Percentiles rank a stretch among this genome's conserved stretches.
Conservation (phyloP, 2,329 filamentous ascomycete species). For the Xylariaceae sp. region DNA sequence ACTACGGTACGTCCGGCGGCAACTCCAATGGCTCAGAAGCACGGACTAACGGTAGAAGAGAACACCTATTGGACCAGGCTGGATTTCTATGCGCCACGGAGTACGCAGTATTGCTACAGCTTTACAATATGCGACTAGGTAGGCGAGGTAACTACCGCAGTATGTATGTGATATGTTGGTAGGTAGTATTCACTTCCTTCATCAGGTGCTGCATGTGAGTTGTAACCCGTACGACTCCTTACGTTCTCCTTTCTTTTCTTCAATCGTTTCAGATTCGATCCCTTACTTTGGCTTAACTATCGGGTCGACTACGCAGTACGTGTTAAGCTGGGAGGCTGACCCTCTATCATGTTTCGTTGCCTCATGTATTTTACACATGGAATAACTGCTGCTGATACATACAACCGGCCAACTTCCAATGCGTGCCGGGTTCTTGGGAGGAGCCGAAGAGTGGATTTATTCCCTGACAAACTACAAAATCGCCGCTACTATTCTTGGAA, state of each 20-base stretch:
- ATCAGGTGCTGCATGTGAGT: background rate
- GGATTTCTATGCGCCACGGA: background rate
- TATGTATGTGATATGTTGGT: background rate
- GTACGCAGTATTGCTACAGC: no score
- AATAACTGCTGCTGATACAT: background rate
- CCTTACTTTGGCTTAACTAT: background rate
- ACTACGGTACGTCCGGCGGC: background rate
- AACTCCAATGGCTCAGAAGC: background rate
- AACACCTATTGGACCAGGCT: background rate
- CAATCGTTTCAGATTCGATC: background rate
- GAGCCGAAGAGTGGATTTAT: conserved; percentile 6
- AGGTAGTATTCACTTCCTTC: background rate
- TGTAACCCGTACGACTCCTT: background rate
- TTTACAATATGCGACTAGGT: no score
- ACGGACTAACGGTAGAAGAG: background rate
- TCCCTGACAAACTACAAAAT: conserved; percentile 12
- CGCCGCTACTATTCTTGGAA: conserved; percentile 25
- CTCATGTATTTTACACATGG: background rate
- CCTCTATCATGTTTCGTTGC: background rate
- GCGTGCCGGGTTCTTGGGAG: background rate
- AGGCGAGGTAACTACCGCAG: no score
- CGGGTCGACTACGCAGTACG: no score
- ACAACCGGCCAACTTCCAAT: no score
- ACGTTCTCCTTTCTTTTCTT: background rate
- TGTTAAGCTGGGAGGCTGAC: background rate